Conservation (phyloP, 2,329 filamentous ascomycete species). For the Paecilomyces fulvus region DNA sequence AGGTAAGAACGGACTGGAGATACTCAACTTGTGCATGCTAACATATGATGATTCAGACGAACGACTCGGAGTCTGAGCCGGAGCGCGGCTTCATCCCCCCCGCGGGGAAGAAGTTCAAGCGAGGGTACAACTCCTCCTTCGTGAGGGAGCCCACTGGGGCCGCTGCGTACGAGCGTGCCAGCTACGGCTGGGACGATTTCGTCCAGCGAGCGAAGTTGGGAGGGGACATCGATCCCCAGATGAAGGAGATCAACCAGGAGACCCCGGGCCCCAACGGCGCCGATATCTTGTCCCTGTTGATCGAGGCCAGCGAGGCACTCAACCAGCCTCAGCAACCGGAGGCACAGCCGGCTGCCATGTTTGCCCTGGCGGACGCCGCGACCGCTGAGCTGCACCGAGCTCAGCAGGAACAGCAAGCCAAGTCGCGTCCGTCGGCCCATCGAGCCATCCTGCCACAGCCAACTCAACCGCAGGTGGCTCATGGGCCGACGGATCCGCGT, state of each 20-base stretch:
- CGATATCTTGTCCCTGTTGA: slow-evolving; percentile 17
- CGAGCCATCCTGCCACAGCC: slow-evolving; percentile 24
- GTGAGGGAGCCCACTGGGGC: slow-evolving; percentile 27
- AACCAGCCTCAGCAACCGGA: slow-evolving; percentile 3
- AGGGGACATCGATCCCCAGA: slow-evolving; percentile 29
- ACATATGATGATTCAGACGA: slow-evolving; percentile 8
- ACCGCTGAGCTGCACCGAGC: slow-evolving; percentile 1
- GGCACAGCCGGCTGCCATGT: slow-evolving; percentile 14
- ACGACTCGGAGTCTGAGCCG: slow-evolving; percentile 22
- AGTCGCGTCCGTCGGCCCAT: slow-evolving; percentile 24
- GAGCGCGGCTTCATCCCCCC: slow-evolving; percentile 17
- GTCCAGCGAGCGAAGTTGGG: slow-evolving; percentile 29
- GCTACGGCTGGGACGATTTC: slow-evolving; percentile 33
- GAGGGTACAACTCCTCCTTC: slow-evolving; percentile 28
- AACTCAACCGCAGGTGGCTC: slow-evolving; percentile 9
- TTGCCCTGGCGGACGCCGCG: slow-evolving; percentile 25
- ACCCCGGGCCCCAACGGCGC: slow-evolving; percentile 16
- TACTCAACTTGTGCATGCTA: too few species aligned
- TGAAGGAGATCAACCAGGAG: slow-evolving; percentile 27
- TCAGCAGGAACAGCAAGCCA: not conserved
- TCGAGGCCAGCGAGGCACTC: slow-evolving; percentile 21
- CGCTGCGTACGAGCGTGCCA: slow-evolving; percentile 25
- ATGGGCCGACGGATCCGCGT: slow-evolving; percentile 24
- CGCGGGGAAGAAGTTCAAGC: slow-evolving; percentile 16
- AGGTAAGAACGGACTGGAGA: not conserved